A percentile compares a stretch with the other conserved stretches of the same genome.
These are phyloP conservation scores for Globisporangium lucens DNA, from an alignment of 352 stramenopile species.

Conservation along the genomic window DNA sequence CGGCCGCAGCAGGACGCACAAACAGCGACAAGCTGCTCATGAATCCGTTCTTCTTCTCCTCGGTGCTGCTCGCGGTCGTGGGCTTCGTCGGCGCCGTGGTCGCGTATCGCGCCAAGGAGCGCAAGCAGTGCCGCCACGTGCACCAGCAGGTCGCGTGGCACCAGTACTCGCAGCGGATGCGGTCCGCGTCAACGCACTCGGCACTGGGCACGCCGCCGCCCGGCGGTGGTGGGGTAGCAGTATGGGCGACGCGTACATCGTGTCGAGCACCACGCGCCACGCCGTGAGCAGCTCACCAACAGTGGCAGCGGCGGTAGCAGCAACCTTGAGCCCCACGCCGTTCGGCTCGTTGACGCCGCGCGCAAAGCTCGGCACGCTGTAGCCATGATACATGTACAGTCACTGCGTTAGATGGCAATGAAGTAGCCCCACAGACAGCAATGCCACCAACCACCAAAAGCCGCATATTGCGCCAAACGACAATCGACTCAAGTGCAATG, in stretches of 20 bases:
- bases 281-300: background rate
- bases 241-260: background rate
- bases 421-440: too few species aligned
- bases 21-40: slow-evolving; percentile 20
- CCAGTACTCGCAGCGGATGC: slow-evolving; percentile 9
- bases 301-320: background rate
- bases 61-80: slow-evolving; percentile 30
- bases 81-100: slow-evolving; percentile 26
- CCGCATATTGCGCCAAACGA: background rate
- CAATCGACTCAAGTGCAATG: background rate
- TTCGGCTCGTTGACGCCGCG: background rate
- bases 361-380: background rate
- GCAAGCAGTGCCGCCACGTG: slow-evolving; percentile 9
- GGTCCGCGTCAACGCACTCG: background rate
- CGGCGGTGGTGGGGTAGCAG: background rate
- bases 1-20: background rate
- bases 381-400: background rate
- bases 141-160: slow-evolving; percentile 1
- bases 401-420: background rate
- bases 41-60: slow-evolving; percentile 40
- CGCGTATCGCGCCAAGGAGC: slow-evolving; percentile 23
- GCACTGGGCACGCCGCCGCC: background rate
- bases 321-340: background rate
- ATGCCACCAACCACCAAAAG: background rate
- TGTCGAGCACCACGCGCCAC: slow-evolving; percentile 8